These are phyloP conservation scores for Trametes cubensis DNA, from an alignment of 768 basidiomycete genomes.

Conservation along the genomic window DNA sequence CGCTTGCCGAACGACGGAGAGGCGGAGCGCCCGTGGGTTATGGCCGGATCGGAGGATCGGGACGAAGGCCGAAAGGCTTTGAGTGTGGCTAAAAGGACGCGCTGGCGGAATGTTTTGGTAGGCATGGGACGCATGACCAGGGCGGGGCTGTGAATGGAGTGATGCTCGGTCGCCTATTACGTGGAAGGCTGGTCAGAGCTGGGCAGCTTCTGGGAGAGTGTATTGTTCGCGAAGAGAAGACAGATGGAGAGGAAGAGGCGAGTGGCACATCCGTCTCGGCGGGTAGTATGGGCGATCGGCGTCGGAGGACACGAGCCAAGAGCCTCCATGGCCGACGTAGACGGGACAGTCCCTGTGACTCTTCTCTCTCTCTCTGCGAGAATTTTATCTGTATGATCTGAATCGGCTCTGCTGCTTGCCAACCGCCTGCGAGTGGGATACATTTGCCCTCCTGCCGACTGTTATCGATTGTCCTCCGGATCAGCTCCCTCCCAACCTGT, in stretches of 20 bases:
- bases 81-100: conserved; percentile 7
- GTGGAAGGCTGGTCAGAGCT: conserved; percentile 9
- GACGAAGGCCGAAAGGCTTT: conserved; percentile 6
- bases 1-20: conserved; percentile 11
- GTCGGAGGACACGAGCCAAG: conserved; percentile 8
- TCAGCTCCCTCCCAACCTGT: conserved; percentile 29
- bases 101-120: neutral
- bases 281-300: conserved; percentile 3
- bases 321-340: too few relatives aligned
- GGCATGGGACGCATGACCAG: conserved; percentile 6
- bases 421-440: conserved; percentile 15
- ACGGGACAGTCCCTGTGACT: conserved; percentile 15
- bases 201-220: conserved; percentile 4
- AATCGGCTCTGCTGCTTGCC: conserved; percentile 12
- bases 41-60: conserved; percentile 17
- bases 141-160: conserved; percentile 6
- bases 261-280: conserved; percentile 6
- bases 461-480: conserved; percentile 34
- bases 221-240: conserved; percentile 15
- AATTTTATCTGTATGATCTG: conserved; percentile 9
- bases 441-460: conserved; percentile 24
- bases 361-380: neutral
- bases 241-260: neutral
- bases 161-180: conserved; percentile 22
- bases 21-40: conserved; percentile 18